Evolutionary conservation across 1,284 basidiomycete genomes (phyloP).

Genomic region (Bondarzewia mesenterica): DNA sequence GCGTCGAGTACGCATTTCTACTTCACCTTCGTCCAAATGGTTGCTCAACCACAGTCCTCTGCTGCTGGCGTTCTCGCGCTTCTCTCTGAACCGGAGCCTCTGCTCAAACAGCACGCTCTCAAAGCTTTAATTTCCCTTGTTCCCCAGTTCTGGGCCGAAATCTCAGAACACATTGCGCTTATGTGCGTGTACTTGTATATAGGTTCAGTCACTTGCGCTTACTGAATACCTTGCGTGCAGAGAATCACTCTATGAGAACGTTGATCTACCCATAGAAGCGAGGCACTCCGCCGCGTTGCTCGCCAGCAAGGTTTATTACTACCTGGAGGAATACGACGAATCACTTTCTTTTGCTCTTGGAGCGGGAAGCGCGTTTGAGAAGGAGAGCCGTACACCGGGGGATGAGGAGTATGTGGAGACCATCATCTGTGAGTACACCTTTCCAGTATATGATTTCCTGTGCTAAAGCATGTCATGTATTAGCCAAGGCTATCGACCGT

Average conservation of each 20-base stretch:
- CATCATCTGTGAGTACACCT: slow-evolving; percentile 70
- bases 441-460: background rate
- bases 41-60: slow-evolving; percentile 63
- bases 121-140: slow-evolving; percentile 76
- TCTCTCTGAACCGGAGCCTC: slow-evolving; percentile 78
- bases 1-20: slow-evolving; percentile 12
- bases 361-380: slow-evolving; percentile 80
- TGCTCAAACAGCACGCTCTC: slow-evolving; percentile 87
- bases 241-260: slow-evolving; percentile 83
- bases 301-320: slow-evolving; percentile 94
- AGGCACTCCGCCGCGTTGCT: slow-evolving; percentile 81
- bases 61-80: slow-evolving; percentile 87
- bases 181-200: slow-evolving; percentile 53
- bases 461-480: slow-evolving; percentile 9
- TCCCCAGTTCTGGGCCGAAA: slow-evolving; percentile 95
- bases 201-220: slow-evolving; percentile 2
- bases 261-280: slow-evolving; percentile 63
- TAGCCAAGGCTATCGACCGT: slow-evolving; percentile 90
- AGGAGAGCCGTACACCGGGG: slow-evolving; percentile 52
- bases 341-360: slow-evolving; percentile 88
- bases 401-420: slow-evolving; percentile 90
- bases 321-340: slow-evolving; percentile 89
- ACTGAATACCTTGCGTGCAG: slow-evolving; percentile 33
- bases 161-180: slow-evolving; percentile 84
- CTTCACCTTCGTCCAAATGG: slow-evolving; percentile 33